Evolutionary conservation across 169 alveolate genomes (phyloP).

Genomic region (Plasmodium berghei): DNA sequence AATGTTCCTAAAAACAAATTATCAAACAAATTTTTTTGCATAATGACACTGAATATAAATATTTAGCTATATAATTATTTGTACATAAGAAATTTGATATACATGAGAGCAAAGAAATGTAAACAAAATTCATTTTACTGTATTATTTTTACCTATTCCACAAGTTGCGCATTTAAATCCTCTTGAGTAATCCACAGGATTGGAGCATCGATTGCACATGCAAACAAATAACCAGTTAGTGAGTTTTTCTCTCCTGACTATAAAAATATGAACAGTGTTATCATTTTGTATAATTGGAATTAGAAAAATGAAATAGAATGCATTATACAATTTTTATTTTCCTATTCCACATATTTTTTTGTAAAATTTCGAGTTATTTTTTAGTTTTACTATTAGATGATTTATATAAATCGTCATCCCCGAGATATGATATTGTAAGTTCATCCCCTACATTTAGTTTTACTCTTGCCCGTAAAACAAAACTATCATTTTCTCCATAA

Average conservation of each 20-base stretch:
- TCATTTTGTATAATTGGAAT: background rate
- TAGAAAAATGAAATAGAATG: too few relatives aligned
- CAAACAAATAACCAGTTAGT: conserved; percentile 89
- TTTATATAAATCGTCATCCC: conserved; percentile 86
- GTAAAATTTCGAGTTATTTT: background rate
- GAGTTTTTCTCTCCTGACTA: conserved; percentile 86
- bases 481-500: conserved; percentile 86
- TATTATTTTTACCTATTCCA: conserved; percentile 76
- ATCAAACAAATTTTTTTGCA: too few relatives aligned
- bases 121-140: background rate
- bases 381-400: conserved; percentile 84
- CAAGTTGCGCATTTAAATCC: conserved; percentile 87
- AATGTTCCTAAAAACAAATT: conserved; percentile 35
- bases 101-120: background rate
- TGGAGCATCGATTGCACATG: conserved; percentile 86
- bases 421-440: conserved; percentile 89
- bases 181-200: conserved; percentile 83
- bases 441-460: conserved; percentile 88
- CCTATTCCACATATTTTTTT: background rate
- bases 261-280: background rate
- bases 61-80: background rate
- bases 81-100: background rate
- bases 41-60: background rate
- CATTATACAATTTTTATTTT: background rate
- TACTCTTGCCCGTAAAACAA: conserved; percentile 86